phyloP scores from a whole-genome alignment of 2,329 filamentous ascomycete species.

The Penicillium sp. region DNA sequence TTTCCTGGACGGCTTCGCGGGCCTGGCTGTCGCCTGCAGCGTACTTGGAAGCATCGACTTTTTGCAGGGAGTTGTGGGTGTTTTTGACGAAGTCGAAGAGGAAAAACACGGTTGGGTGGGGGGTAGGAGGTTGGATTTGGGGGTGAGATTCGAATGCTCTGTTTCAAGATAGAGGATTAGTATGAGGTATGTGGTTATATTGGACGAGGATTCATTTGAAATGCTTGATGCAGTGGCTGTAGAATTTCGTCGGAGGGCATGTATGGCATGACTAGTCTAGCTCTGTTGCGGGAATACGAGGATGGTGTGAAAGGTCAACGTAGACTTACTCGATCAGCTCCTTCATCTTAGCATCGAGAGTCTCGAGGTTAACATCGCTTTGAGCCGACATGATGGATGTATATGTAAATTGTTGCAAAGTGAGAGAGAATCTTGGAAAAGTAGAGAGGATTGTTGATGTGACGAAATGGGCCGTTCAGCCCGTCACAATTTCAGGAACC shows the following conservation, averaged over 20 bases:
- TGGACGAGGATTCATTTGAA: neutral
- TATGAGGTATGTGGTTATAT: neutral
- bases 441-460: constrained; percentile 20
- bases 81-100: constrained; percentile 71
- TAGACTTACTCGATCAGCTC: constrained; percentile 31
- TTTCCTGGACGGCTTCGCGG: constrained; percentile 25
- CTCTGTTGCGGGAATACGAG: neutral
- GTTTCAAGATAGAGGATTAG: neutral
- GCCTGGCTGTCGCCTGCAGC: constrained; percentile 27
- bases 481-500: neutral
- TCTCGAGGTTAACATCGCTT: constrained; percentile 22
- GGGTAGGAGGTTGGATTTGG: constrained; percentile 36
- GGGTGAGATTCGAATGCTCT: constrained; percentile 39
- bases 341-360: constrained; percentile 30
- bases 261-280: neutral
- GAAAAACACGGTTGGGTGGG: constrained; percentile 50
- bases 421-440: neutral
- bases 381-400: constrained; percentile 20
- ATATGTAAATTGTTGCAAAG: neutral
- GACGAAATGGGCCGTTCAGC: constrained; percentile 6
- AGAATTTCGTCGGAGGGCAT: neutral
- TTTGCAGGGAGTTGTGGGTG: constrained; percentile 56
- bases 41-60: constrained; percentile 32
- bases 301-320: neutral
- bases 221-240: neutral